Percentiles rank a stretch among this genome's conserved stretches.
Conservation (phyloP, 352 stramenopile genomes). For the Globisporangium polare region DNA sequence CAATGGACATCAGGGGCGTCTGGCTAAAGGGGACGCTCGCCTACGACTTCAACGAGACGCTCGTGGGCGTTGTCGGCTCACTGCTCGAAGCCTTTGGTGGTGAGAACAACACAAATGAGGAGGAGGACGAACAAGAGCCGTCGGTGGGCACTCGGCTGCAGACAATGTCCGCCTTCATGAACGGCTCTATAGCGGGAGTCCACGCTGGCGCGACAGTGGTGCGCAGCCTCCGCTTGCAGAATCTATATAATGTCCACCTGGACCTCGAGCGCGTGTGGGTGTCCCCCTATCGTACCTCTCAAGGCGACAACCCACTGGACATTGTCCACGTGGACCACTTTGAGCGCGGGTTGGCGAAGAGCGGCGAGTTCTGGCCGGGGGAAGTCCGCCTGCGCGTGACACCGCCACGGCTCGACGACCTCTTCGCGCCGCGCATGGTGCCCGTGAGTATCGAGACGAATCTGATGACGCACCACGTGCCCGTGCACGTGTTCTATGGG, state of each 20-base stretch:
- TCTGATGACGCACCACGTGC: slow-evolving; percentile 28
- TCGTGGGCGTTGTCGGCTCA: slow-evolving; percentile 15
- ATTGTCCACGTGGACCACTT: slow-evolving; percentile 33
- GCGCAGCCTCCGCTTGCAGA: slow-evolving; percentile 15
- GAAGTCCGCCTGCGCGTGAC: slow-evolving; percentile 26
- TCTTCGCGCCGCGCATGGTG: slow-evolving; percentile 16
- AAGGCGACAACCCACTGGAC: slow-evolving; percentile 1
- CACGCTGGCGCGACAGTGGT: neutral
- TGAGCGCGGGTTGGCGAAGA: slow-evolving; percentile 15
- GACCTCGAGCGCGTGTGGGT: slow-evolving; percentile 46
- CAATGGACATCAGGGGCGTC: slow-evolving; percentile 26
- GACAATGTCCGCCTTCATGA: slow-evolving; percentile 4
- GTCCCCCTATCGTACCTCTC: neutral
- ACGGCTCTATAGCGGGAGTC: slow-evolving; percentile 15
- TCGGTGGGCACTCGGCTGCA: neutral
- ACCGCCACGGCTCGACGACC: slow-evolving; percentile 3
- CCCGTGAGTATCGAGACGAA: slow-evolving; percentile 40
- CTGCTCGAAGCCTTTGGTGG: neutral
- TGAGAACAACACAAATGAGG: slow-evolving; percentile 2
- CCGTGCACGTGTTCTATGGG: slow-evolving; percentile 31
- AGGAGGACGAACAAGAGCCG: neutral
- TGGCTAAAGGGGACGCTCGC: slow-evolving; percentile 23
- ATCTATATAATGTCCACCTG: slow-evolving; percentile 37
- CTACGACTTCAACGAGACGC: slow-evolving; percentile 27
- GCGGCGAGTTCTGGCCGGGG: slow-evolving; percentile 26